phyloP scores from a whole-genome alignment of 164 flowering plant species.

The Magnolia sinica region DNA sequence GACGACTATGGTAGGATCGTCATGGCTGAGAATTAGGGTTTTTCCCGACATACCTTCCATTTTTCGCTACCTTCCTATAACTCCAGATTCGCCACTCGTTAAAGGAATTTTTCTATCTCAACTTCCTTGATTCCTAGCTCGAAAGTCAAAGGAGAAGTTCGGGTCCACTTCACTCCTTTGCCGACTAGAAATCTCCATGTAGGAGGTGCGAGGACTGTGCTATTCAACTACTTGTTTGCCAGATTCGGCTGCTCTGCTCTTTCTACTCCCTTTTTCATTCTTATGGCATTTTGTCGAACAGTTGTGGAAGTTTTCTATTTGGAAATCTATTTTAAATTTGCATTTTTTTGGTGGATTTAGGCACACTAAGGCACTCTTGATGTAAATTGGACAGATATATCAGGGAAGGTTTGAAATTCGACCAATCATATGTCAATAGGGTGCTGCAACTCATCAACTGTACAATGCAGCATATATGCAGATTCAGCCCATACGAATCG shows the following conservation, averaged over 20 bases:
- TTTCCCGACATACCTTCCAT: slow-evolving; percentile 34
- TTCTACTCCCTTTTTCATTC: neutral
- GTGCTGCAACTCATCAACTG: too few species aligned
- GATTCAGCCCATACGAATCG: too few species aligned
- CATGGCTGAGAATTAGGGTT: slow-evolving; percentile 39
- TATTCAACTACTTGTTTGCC: slow-evolving; percentile 87
- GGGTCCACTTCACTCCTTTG: slow-evolving; percentile 93
- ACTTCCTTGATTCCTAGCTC: slow-evolving; percentile 21
- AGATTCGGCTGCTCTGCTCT: slow-evolving; percentile 32
- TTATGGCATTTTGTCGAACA: neutral
- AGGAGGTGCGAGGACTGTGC: slow-evolving; percentile 94
- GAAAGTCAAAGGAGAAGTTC: slow-evolving; percentile 40
- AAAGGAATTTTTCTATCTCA: slow-evolving; percentile 32
- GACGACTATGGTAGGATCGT: slow-evolving; percentile 36
- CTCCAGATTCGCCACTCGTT: neutral
- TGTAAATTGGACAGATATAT: too few species aligned
- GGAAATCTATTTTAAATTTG: too few species aligned
- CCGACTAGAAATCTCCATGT: slow-evolving; percentile 97
- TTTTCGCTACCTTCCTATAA: slow-evolving; percentile 19
- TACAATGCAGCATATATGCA: too few species aligned
- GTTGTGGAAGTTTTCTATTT: neutral
- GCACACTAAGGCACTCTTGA: too few species aligned
- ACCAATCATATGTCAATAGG: too few species aligned
- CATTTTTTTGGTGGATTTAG: too few species aligned
- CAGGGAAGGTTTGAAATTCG: too few species aligned